phyloP scores from a whole-genome alignment of 306 rosid species.

The Begonia loranthoides region DNA sequence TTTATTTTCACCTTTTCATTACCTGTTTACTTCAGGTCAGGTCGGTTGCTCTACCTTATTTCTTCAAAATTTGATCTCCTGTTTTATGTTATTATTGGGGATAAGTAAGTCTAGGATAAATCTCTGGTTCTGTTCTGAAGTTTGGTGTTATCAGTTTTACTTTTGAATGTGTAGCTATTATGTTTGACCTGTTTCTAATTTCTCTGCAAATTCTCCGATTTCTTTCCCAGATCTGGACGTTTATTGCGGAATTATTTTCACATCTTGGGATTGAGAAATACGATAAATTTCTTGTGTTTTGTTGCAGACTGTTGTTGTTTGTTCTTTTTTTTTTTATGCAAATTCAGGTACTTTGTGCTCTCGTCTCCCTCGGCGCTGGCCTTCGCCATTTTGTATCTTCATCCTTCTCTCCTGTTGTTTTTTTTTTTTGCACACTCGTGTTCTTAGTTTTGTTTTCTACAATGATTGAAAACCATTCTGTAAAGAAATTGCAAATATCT shows the following conservation, averaged over 20 bases:
- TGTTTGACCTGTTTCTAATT: constrained; percentile 12
- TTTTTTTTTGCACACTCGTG: too few species aligned
- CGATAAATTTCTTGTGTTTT: too few species aligned
- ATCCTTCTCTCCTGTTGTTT: too few species aligned
- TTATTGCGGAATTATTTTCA: constrained; percentile 25
- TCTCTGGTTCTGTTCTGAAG: constrained; percentile 13
- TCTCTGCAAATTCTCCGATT: constrained; percentile 1
- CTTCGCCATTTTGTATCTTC: too few species aligned
- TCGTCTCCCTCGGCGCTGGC: too few species aligned
- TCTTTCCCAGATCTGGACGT: constrained; percentile 65
- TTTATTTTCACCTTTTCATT: constrained; percentile 16
- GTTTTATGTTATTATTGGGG: constrained; percentile 18
- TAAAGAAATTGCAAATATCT: too few species aligned
- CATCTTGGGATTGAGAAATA: constrained; percentile 22
- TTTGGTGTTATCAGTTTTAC: constrained; percentile 2
- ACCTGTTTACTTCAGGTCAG: constrained; percentile 15
- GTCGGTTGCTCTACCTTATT: constrained; percentile 12
- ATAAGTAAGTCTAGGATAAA: constrained; percentile 18
- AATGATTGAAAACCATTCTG: too few species aligned
- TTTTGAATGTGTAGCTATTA: constrained; percentile 16
- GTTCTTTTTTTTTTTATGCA: too few species aligned
- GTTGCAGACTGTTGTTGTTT: too few species aligned
- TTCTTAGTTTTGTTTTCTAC: too few species aligned
- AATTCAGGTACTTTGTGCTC: too few species aligned
- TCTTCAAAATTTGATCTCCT: constrained; percentile 7